Evolutionary conservation across 2,329 filamentous ascomycete species (phyloP), one percentile per base, ranked within the genome.

Genomic region (Pseudocercospora eumusae): DNA sequence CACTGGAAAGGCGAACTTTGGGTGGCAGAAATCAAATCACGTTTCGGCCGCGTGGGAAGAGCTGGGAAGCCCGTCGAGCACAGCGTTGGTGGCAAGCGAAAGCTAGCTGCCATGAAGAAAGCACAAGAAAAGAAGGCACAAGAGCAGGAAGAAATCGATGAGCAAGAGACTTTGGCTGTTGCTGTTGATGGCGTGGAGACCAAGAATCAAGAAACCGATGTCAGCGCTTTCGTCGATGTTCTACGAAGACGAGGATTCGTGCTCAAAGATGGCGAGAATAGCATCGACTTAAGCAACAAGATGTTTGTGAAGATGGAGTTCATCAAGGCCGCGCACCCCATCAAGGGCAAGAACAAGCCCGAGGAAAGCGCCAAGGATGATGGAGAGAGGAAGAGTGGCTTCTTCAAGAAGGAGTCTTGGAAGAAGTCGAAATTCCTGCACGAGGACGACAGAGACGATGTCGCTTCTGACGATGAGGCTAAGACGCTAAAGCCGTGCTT

Each of bases 241-340:
- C 83, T 98, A 66, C 81, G 84, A 56, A 87, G 88, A 68, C 83
- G 93, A 20, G 95, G 95, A 0, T 97, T 99, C 72, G 82, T 93
- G n/a, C 82, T 97, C 28, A 89, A 69, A 85, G 86, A 8, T 33
- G 85, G 84, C 69, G 83, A 80, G 66, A 66, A 68, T 18, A 85
- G 88, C 0, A 83, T 96, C 9, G 92, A 99, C 78, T 80, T 96
- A 71, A 85, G 84, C 60, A 99, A 99, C 79, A 96, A 90, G 79
- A 99, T 99, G 95, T 99, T 99, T 80, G 93, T 98, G 69, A 91
- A 89, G 79, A 93, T 99, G 92, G 87, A 89, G 70, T 99, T 99
- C 77, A 82, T 93, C 70, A 99, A 98, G 80, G 86, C 84, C n/a
- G 86, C 86, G 20, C 80, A 86, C 49, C 89, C 93, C 0, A 83